Base-by-base conservation (phyloP, 2,329 filamentous ascomycete species). In the Penicillium sp. region DNA sequence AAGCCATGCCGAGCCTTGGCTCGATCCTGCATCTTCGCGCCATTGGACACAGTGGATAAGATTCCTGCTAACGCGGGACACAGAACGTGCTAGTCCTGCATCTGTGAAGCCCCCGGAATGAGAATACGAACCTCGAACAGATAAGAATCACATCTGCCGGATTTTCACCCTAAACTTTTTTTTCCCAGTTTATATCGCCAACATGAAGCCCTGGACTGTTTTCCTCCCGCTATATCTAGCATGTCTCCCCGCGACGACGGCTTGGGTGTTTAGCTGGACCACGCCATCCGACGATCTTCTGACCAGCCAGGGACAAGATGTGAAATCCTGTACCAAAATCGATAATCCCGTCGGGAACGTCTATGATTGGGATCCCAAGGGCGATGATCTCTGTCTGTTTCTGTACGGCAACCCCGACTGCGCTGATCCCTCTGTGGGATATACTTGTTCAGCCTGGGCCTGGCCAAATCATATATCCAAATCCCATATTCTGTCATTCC, bases 261-360 rank as follows among this genome's bases (percentile, higher is more conserved):
- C 36, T 28, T 38, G 36, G 36, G 36, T 38, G n/a, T 38, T 38
- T 17, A 32, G 30, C 23, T 38, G 36, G 36, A 38, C 36, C 13
- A 27, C 28, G 11, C 30, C 36, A 3, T 10, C 12, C 6, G 30
- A 16, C 10, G 13, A 12, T 2, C 23, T 33, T 13, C 36, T 38
- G 2, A 33, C 20, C 5, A 20, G 32, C 30, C 36, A 32, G 6
- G 36, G 36, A 4, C 13, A 28, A 12, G 12, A 2, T 4, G 6
- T 14, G 8, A 20, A 27, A 12, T 32, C 36, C n/a, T 38, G 36
- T 30, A 28, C 32, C 12, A 13, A 16, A 17, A 33, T 33, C 20
- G 29, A 38, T 23, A 38, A 38, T 32, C 36, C 36, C 10, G 15
- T 27, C 22, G 36, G 35, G 8, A 38, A 38, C 5, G n/a, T 32